These are phyloP conservation scores for Kazachstania martiniae DNA, from an alignment of 805 yeast genomes.

Conservation along the genomic window DNA sequence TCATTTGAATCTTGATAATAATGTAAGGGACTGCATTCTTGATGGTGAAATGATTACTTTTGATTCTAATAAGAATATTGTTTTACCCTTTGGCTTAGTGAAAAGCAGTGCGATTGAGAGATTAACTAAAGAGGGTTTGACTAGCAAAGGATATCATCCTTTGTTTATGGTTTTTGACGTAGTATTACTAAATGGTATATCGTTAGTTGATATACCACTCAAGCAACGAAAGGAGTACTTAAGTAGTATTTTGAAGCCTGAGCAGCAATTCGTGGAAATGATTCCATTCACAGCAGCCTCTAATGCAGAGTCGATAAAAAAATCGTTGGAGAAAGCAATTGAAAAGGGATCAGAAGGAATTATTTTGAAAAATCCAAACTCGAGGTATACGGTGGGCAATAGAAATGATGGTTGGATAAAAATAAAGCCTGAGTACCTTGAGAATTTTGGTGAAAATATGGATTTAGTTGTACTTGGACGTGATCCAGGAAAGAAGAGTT, in stretches of 20 bases:
- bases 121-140: slow-evolving; percentile 32
- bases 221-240: slow-evolving; percentile 46
- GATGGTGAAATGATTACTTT: slow-evolving; percentile 95
- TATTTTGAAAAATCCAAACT: slow-evolving; percentile 53
- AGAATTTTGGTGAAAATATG: slow-evolving; percentile 75
- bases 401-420: slow-evolving; percentile 70
- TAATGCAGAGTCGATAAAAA: slow-evolving; percentile 42
- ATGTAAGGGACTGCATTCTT: slow-evolving; percentile 33
- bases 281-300: slow-evolving; percentile 32
- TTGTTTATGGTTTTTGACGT: slow-evolving; percentile 63
- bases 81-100: slow-evolving; percentile 74
- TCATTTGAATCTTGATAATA: slow-evolving; percentile 31
- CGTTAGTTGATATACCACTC: slow-evolving; percentile 46
- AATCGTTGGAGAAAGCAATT: slow-evolving; percentile 48
- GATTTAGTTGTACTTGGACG: slow-evolving; percentile 76
- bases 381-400: slow-evolving; percentile 51
- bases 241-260: slow-evolving; percentile 33
- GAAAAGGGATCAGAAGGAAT: slow-evolving; percentile 68
- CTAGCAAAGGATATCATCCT: slow-evolving; percentile 37
- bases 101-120: slow-evolving; percentile 57
- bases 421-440: slow-evolving; percentile 82
- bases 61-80: slow-evolving; percentile 44
- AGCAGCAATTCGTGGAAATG: slow-evolving; percentile 37
- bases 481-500: slow-evolving; percentile 54
- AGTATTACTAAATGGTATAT: slow-evolving; percentile 53